These are phyloP conservation scores for Paspalum vaginatum DNA, from an alignment of 176 grass and related monocot species.

Conservation along the genomic window DNA sequence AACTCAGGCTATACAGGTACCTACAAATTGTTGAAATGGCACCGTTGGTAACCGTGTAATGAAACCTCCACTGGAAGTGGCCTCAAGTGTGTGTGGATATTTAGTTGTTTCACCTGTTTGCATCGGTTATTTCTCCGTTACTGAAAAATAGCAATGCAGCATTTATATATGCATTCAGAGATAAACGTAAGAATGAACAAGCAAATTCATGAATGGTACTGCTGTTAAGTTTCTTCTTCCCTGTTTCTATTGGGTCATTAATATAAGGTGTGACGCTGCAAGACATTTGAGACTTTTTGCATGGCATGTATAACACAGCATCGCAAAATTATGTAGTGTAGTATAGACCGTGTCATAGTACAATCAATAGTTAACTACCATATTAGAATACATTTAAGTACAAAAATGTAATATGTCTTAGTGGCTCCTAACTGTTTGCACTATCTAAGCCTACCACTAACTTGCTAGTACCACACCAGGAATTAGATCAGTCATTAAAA, in stretches of 20 bases:
- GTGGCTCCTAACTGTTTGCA: slow-evolving; percentile 2
- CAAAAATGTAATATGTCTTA: slow-evolving; percentile 30
- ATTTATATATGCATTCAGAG: not conserved
- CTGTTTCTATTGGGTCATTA: not conserved
- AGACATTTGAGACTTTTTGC: not conserved
- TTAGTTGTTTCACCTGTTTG: not conserved
- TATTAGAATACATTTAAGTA: slow-evolving; percentile 4
- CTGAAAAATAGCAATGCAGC: not conserved
- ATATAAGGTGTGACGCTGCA: not conserved
- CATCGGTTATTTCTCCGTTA: not conserved
- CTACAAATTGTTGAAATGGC: too few relatives aligned
- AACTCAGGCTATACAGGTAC: too few relatives aligned
- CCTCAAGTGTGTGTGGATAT: not conserved
- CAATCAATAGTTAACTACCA: slow-evolving; percentile 16
- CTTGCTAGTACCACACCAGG: slow-evolving; percentile 22
- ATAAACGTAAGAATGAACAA: not conserved
- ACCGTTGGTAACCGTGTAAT: too few relatives aligned
- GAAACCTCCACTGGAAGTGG: too few relatives aligned
- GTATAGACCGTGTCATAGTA: not conserved
- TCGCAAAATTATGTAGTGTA: not conserved
- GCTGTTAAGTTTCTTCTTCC: not conserved
- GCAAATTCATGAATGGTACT: not conserved
- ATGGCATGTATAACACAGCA: not conserved
- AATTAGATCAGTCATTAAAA: slow-evolving; percentile 16
- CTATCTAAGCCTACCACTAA: slow-evolving; percentile 40